These are phyloP conservation scores for Scenedesmus sp. DNA, from an alignment of 163 green algal genomes.

Conservation along the genomic window DNA sequence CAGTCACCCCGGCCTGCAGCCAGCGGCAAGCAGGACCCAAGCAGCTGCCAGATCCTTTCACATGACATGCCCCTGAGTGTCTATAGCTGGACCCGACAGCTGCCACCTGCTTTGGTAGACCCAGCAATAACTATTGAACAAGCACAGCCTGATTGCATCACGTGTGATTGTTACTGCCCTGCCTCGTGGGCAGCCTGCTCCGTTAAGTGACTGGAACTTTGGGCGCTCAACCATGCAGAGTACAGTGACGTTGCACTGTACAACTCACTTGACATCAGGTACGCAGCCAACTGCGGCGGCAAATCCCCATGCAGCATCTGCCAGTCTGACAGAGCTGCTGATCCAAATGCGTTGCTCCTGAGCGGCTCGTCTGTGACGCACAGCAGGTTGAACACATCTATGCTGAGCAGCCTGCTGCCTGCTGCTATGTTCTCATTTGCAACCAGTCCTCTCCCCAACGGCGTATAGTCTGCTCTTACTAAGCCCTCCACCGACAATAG, in stretches of 20 bases:
- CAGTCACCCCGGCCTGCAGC: slow-evolving; percentile 45
- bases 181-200: neutral
- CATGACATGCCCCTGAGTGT: neutral
- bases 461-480: neutral
- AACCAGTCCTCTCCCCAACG: slow-evolving; percentile 27
- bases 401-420: slow-evolving; percentile 43
- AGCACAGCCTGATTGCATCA: too few species aligned
- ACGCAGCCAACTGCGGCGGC: slow-evolving; percentile 56
- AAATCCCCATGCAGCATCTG: slow-evolving; percentile 61
- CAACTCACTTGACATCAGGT: slow-evolving; percentile 54
- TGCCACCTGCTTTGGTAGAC: too few species aligned
- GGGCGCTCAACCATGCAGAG: neutral
- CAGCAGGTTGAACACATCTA: slow-evolving; percentile 61
- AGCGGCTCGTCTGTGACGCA: slow-evolving; percentile 60
- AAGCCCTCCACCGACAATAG: neutral
- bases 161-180: too few species aligned
- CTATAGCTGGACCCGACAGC: too few species aligned
- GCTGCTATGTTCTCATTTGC: slow-evolving; percentile 6
- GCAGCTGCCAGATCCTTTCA: neutral
- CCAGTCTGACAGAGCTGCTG: slow-evolving; percentile 57
- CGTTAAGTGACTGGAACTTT: neutral
- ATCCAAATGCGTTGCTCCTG: slow-evolving; percentile 47
- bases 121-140: too few species aligned
- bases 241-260: neutral
- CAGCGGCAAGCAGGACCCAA: neutral